Base-by-base conservation (phyloP, 306 rosid genomes). In the Rosa persica region DNA sequence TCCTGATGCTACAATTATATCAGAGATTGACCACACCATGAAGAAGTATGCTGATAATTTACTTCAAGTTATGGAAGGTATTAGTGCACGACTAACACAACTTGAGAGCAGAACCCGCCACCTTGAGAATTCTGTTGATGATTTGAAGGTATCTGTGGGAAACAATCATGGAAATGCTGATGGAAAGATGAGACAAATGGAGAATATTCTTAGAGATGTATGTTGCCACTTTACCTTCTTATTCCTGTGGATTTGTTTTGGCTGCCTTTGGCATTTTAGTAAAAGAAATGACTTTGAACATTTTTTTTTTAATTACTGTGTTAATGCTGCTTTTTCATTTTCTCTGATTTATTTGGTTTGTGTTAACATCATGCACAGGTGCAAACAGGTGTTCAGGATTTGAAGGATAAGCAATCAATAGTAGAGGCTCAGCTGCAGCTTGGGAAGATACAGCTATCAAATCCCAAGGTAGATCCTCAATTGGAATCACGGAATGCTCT, bases 131-230 rank as follows among this genome's bases (percentile, higher is more conserved):
- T 87, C 93, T 57, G 78, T 93, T 82, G 95, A 93, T 81, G 95
- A 91, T 83, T 83, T 93, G 86, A 93, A 89, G 88, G 81, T 80
- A 6, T 89, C 90, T 71, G 89, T 88, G 57, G 95, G 93, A 76
- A 93, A 87, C 82, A 93, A 89, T 78, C 90, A 88, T 76, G 95
- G 93, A 46, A 89, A 75, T 80, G 81, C 92, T 76, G 98, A 93
- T 81, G 98, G 95, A 80, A 88, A 85, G 79, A 85, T 91, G 90
- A 87, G 93, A 84, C 97, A 81, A 74, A 76, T 91, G 84, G 93
- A 91, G 83, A 90, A 90, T 89, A 88, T 93, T 83, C 92, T 93
- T 72, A 87, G 76, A 83, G 97, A 93, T 94, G 98, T 91, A 85
- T 74, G 78, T 60, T 74, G 20, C 79, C 30, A 36, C 42, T 81